A percentile compares a stretch with the other conserved stretches of the same genome.
Evolutionary conservation across 768 basidiomycete genomes (phyloP).

Genomic region (Boletus edulis): DNA sequence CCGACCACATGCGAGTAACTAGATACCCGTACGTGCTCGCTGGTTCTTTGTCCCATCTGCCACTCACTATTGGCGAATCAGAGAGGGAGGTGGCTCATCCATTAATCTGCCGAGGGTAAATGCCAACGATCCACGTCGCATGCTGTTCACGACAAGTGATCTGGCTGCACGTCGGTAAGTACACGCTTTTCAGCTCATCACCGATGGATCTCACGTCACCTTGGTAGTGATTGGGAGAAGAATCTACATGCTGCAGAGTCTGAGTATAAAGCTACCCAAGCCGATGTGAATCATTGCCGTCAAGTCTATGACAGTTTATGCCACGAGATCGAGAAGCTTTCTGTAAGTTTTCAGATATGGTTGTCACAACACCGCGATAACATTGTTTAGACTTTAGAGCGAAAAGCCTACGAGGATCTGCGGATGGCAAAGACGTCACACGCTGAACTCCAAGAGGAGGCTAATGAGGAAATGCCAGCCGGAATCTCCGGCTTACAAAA

Average conservation of each 20-base stretch:
- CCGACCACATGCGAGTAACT: conserved; percentile 59
- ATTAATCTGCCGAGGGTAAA: conserved; percentile 34
- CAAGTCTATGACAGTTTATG: conserved; percentile 30
- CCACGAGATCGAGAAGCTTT: conserved; percentile 30
- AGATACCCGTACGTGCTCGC: conserved; percentile 56
- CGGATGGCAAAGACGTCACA: conserved; percentile 36
- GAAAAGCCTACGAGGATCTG: conserved; percentile 20
- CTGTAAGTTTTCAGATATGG: conserved; percentile 27
- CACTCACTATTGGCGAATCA: conserved; percentile 23
- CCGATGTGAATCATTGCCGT: conserved; percentile 28
- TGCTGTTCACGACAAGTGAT: conserved; percentile 56
- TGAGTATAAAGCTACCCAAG: conserved; percentile 32
- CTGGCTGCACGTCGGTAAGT: conserved; percentile 48
- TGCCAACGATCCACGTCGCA: conserved; percentile 36
- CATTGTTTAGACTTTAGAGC: conserved; percentile 19
- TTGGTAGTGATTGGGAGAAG: conserved; percentile 46
- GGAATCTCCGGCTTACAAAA: conserved; percentile 55
- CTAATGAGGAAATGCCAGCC: conserved; percentile 67
- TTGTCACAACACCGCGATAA: neutral
- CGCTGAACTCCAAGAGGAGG: conserved; percentile 50
- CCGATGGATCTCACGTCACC: neutral
- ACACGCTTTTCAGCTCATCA: neutral
- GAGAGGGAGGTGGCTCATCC: conserved; percentile 68
- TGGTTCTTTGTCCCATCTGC: neutral
- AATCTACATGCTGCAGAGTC: conserved; percentile 38